These are phyloP conservation scores for Chaetomidium leptoderma DNA, from an alignment of 495 filamentous ascomycete species.

Conservation along the genomic window DNA sequence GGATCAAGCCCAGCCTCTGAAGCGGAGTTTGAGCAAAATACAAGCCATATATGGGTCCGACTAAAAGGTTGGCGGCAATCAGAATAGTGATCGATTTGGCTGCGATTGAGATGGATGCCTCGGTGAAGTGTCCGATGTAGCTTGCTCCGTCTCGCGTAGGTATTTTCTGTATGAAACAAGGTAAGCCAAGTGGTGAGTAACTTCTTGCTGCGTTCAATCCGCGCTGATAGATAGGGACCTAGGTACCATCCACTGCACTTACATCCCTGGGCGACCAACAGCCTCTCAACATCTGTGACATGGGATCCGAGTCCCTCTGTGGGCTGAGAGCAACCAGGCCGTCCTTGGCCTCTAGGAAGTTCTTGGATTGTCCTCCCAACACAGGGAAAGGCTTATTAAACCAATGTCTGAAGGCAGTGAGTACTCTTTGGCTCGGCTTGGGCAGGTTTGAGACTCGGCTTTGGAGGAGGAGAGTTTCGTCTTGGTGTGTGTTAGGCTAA, in stretches of 20 bases:
- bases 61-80: neutral
- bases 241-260: too few relatives aligned
- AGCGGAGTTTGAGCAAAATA: neutral
- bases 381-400: neutral
- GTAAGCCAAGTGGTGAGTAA: too few relatives aligned
- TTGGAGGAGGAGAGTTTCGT: neutral
- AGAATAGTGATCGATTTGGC: neutral
- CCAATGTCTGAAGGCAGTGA: neutral
- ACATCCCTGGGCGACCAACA: too few relatives aligned
- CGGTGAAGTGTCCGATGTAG: neutral
- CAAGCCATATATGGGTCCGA: neutral
- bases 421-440: neutral
- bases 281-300: neutral
- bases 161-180: too few relatives aligned
- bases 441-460: neutral
- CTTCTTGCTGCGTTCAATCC: too few relatives aligned
- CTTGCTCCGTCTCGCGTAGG: neutral
- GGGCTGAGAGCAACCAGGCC: neutral
- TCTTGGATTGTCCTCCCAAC: neutral
- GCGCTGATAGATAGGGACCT: too few relatives aligned
- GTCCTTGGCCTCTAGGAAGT: neutral
- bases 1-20: neutral
- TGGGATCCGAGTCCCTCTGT: neutral
- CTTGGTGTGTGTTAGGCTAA: too few relatives aligned
- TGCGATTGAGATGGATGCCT: neutral